phyloP scores from a whole-genome alignment of 352 stramenopile species.

The Blastocystis sp. region DNA sequence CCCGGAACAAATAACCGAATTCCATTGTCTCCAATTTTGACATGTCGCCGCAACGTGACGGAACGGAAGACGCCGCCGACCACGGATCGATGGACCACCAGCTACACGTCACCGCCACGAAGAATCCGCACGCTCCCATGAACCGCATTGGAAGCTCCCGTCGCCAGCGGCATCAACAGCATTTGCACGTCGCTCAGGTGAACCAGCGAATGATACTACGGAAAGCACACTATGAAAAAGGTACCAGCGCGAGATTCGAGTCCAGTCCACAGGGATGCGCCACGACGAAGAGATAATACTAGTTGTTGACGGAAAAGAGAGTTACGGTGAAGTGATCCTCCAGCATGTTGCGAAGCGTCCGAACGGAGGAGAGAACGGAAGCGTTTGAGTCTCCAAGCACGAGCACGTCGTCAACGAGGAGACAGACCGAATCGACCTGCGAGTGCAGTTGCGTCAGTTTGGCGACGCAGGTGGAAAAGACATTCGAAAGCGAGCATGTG shows the following conservation, averaged over 20 bases:
- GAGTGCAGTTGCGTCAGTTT: neutral
- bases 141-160: neutral
- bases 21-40: neutral
- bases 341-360: neutral
- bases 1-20: constrained; percentile 21
- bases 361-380: neutral
- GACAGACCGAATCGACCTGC: neutral
- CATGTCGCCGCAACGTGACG: neutral
- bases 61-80: neutral
- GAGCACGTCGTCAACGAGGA: constrained; percentile 6
- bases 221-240: neutral
- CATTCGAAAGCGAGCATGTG: neutral
- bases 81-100: constrained; percentile 2
- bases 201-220: constrained; percentile 28
- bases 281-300: neutral
- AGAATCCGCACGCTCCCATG: neutral
- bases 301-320: neutral
- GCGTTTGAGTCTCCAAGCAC: neutral
- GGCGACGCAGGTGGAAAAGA: neutral
- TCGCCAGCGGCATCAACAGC: constrained; percentile 1
- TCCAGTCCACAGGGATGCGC: constrained; percentile 45
- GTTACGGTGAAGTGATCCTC: constrained; percentile 15
- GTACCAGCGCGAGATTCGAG: neutral
- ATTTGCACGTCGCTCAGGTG: constrained; percentile 19
- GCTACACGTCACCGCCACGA: neutral